Evolutionary conservation across 108 stramenopile species (phyloP), one percentile per base, ranked within the genome.

Genomic region (Mediolabrus comicus): DNA sequence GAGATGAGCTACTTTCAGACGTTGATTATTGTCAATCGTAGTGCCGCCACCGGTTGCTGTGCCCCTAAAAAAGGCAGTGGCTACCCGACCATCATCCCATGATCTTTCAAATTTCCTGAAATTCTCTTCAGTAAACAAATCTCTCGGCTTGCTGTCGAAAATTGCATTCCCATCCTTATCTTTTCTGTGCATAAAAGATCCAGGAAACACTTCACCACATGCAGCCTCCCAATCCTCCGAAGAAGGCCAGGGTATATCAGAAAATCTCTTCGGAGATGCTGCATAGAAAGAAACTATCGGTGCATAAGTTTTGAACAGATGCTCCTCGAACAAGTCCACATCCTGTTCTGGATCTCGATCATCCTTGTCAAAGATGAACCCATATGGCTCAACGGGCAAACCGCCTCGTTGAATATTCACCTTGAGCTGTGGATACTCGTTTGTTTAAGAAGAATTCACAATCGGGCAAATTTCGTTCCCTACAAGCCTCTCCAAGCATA

Each of bases 381-480:
- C 99, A 80, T 99, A 99, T 3, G 99, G 98, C 74, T 99, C 99
- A 10, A 98, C 97, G 3, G 96, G 95, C 31, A 77, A 71, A 6
- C 86, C 86, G 4, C 83, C 90, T 24, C 85, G 67, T 13, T 59
- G 71, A 9, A 95, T 84, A 82, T 98, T 96, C 66, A 89, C 84
- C 75, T 99, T 99, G 49, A 99, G 91, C 62, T 99, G 99, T 12
- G 99, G 99, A 77, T 98, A 98, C 82, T 99, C 99, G 87, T 71
- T 99, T 99, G 83, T 99, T 99, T 64, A 99, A 79, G 86, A 99
- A 98, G 81, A 99, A 99, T 77, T 99, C 99, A 75, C 97, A 98
- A 78, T 99, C 99, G 6, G 98, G 97, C 39, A 99, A 82, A 17
- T 83, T 31, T 29, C 98, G 86, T 52, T 85, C 60, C 33, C 77